These are phyloP conservation scores for Coemansia sp. DNA, from an alignment of 192 early-diverging fungal genomes.

Conservation along the genomic window DNA sequence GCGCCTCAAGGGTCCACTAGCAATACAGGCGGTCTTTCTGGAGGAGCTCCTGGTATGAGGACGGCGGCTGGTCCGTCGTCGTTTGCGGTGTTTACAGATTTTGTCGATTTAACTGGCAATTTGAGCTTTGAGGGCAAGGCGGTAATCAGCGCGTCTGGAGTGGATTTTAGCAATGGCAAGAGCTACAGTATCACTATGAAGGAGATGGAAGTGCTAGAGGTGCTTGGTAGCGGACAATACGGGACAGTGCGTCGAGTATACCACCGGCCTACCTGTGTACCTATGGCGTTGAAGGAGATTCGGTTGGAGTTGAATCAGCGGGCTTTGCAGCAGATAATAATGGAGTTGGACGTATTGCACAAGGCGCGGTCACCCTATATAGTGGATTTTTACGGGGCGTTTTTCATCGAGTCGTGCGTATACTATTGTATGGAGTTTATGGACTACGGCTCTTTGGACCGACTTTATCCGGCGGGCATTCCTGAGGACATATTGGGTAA, in stretches of 20 bases:
- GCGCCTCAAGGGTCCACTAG: slow-evolving; percentile 13
- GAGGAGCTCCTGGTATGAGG: not conserved
- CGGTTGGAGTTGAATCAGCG: slow-evolving; percentile 88
- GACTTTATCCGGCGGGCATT: slow-evolving; percentile 77
- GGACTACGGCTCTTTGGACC: slow-evolving; percentile 94
- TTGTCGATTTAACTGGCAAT: slow-evolving; percentile 64
- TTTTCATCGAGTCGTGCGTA: slow-evolving; percentile 94
- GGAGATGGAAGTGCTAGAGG: slow-evolving; percentile 75
- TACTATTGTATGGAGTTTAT: slow-evolving; percentile 99
- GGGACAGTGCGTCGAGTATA: slow-evolving; percentile 91
- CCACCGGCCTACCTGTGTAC: slow-evolving; percentile 82
- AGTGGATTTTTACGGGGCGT: slow-evolving; percentile 98
- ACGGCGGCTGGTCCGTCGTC: slow-evolving; percentile 17
- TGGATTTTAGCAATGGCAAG: slow-evolving; percentile 88
- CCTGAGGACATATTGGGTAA: slow-evolving; percentile 79
- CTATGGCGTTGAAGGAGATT: slow-evolving; percentile 93
- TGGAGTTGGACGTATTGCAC: slow-evolving; percentile 95
- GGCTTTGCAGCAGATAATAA: slow-evolving; percentile 90
- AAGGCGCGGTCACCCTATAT: slow-evolving; percentile 84
- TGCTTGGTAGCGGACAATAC: slow-evolving; percentile 90
- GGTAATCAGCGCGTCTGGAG: slow-evolving; percentile 84
- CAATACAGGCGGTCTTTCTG: slow-evolving; percentile 2
- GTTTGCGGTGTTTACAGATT: slow-evolving; percentile 36
- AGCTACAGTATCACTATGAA: slow-evolving; percentile 88
- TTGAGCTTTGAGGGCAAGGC: slow-evolving; percentile 93